These are phyloP conservation scores for Russula sp. DNA, from an alignment of 768 basidiomycete species.

Conservation along the genomic window DNA sequence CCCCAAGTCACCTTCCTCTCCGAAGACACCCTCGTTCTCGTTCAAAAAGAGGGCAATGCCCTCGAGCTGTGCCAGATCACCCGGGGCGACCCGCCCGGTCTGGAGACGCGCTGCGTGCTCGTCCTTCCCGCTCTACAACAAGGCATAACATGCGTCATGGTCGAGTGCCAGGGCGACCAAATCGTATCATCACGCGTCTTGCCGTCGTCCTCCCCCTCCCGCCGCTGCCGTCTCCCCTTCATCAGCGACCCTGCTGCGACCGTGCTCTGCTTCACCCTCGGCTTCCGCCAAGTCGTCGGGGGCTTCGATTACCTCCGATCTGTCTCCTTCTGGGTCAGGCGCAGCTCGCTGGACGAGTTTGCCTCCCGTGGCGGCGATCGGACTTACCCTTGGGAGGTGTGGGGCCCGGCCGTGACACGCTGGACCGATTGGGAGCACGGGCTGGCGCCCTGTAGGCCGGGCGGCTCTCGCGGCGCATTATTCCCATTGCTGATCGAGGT, in stretches of 20 bases:
- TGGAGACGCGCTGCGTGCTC: constrained; percentile 13
- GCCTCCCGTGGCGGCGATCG: constrained; percentile 1
- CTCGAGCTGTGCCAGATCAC: constrained; percentile 15
- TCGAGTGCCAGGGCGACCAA: constrained; percentile 17
- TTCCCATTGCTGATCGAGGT: constrained; percentile 15
- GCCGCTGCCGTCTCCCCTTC: constrained; percentile 4
- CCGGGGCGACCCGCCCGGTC: background rate
- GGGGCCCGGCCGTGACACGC: constrained; percentile 11
- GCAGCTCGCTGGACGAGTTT: constrained; percentile 3
- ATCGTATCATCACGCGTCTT: background rate
- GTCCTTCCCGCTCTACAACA: constrained; percentile 11
- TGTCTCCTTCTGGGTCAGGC: constrained; percentile 16
- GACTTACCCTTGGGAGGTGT: constrained; percentile 5
- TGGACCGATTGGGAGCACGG: constrained; percentile 16
- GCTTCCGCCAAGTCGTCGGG: constrained; percentile 10
- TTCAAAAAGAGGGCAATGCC: constrained; percentile 15
- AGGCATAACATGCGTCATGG: constrained; percentile 13
- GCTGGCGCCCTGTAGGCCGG: constrained; percentile 12
- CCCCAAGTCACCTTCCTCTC: constrained; percentile 16
- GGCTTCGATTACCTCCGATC: constrained; percentile 16
- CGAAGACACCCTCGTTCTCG: constrained; percentile 9
- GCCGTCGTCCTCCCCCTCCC: background rate
- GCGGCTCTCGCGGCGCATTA: constrained; percentile 9
- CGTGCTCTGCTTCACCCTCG: constrained; percentile 13
- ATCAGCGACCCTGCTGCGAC: constrained; percentile 8